Base-by-base conservation (phyloP, 2,329 filamentous ascomycete genomes). In the Aspergillus quadricinctus region DNA sequence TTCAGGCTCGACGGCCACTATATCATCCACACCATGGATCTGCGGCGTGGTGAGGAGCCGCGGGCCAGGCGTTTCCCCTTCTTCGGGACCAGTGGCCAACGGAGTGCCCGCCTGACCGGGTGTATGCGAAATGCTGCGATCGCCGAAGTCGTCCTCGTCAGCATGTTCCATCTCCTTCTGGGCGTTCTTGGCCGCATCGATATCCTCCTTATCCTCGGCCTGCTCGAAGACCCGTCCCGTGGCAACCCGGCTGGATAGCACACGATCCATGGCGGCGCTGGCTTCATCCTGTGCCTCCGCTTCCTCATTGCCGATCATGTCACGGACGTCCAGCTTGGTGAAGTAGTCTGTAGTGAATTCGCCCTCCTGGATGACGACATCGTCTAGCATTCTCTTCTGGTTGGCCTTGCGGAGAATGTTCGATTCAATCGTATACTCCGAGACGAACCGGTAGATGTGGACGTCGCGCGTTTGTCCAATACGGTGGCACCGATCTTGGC, bases 331-430 rank as follows among this genome's bases (percentile, higher is more conserved):
- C 46, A 89, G 79, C 65, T 88, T 91, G 66, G 92, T 92, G 75
- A 96, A 93, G 72, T 96, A 92, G 67, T 99, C 94, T 0, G 94
- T 99, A 0, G 93, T 99, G 72, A 99, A 99, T 63, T 93, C 92
- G 60, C 94, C 94, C 71, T 97, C 94, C 70, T 99, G 95, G 64
- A 99, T 99, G 55, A 99, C 92, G 7, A 99, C 91, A 61, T 99
- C 94, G 67, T 99, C 94, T 0, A 99, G 83, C 84, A 99, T 92
- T 66, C 95, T 90, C 78, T 99, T 99, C 74, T 99, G 94, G 53
- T 94, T 95, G 11, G 92, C 92, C 69, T 97, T 97, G 61, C 93
- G 90, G 41, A 99, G 79, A 59, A 99, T 99, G 69, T 99, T 99
- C 68, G 93, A 93, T 74, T 99, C 94, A 58, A 99, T 97, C 0